These are phyloP conservation scores for Diaporthe sp. DNA, from an alignment of 2,329 filamentous ascomycete genomes.

Conservation along the genomic window DNA sequence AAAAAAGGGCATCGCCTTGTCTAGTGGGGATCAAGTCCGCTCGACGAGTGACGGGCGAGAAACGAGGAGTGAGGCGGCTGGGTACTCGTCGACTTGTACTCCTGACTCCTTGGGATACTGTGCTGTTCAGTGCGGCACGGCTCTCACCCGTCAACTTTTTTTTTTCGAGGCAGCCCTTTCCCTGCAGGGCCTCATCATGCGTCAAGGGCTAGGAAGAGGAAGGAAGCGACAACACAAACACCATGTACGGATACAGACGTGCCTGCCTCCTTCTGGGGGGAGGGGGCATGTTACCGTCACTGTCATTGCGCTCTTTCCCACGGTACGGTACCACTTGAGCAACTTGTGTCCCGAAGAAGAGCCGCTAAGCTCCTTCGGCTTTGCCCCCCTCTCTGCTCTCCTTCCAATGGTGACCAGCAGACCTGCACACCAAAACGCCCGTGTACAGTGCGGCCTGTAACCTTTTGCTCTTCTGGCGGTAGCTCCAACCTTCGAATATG, in stretches of 20 bases:
- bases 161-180: constrained; percentile 2
- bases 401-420: constrained; percentile 14
- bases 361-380: constrained; percentile 27
- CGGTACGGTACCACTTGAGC: constrained; percentile 14
- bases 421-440: constrained; percentile 11
- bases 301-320: background rate
- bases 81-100: background rate
- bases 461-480: background rate
- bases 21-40: constrained; percentile 13
- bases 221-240: constrained; percentile 5
- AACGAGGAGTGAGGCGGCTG: background rate
- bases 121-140: constrained; percentile 5
- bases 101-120: background rate
- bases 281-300: constrained; percentile 12
- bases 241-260: background rate
- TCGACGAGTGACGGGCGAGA: constrained; percentile 20
- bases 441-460: background rate
- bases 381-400: background rate
- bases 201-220: constrained; percentile 12
- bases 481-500: constrained; percentile 10
- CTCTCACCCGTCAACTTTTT: background rate
- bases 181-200: constrained; percentile 25
- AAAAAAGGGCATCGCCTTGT: constrained; percentile 17
- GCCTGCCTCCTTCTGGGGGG: background rate
- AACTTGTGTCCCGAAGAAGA: constrained; percentile 28